Evolutionary conservation across 345 rosid species (phyloP).

Genomic region (Corymbia maculata): DNA sequence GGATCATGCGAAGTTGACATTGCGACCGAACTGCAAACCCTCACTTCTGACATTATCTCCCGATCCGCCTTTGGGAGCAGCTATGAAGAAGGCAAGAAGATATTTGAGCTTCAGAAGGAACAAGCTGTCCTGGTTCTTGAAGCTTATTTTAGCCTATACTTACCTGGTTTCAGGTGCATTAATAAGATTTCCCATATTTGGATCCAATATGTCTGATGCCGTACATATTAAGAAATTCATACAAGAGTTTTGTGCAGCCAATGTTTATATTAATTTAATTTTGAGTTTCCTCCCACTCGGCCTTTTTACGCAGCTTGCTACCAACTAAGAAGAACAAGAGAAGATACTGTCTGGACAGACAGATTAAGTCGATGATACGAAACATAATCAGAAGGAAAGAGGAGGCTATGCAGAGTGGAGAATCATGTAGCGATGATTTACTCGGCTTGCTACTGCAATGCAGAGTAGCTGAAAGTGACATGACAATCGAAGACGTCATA

Average conservation of each 20-base stretch:
- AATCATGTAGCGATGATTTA: slow-evolving; percentile 19
- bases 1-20: slow-evolving; percentile 31
- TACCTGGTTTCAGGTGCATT: slow-evolving; percentile 43
- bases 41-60: slow-evolving; percentile 35
- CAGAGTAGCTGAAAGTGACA: not conserved
- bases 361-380: slow-evolving; percentile 19
- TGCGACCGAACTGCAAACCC: slow-evolving; percentile 34
- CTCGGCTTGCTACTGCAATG: slow-evolving; percentile 28
- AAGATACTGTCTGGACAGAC: slow-evolving; percentile 19
- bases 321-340: slow-evolving; percentile 43
- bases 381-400: slow-evolving; percentile 17
- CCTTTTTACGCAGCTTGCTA: slow-evolving; percentile 13
- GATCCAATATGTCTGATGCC: not conserved
- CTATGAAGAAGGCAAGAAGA: slow-evolving; percentile 39
- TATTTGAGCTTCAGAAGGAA: slow-evolving; percentile 31
- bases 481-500: slow-evolving; percentile 25
- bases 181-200: not conserved
- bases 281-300: not conserved
- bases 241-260: not conserved
- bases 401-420: slow-evolving; percentile 11
- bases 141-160: slow-evolving; percentile 21
- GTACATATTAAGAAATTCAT: not conserved
- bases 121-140: slow-evolving; percentile 15
- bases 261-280: not conserved
- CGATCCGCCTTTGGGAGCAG: slow-evolving; percentile 41